Conservation (phyloP, 2,329 filamentous ascomycete species). For the Sporothrix luriei region DNA sequence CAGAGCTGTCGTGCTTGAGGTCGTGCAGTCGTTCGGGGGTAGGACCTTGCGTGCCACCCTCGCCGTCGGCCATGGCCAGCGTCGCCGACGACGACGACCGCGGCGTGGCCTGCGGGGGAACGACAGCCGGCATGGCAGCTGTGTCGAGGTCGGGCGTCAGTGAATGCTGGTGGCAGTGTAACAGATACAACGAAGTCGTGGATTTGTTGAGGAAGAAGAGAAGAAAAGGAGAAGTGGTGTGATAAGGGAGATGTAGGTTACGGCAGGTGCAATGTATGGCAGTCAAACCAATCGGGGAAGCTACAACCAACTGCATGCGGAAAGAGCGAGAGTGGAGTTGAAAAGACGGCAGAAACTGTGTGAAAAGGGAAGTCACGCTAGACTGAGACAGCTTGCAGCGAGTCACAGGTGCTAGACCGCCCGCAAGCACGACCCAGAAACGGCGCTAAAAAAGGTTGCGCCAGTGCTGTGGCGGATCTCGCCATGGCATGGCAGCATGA, state of each 20-base stretch:
- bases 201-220: background rate
- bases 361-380: background rate
- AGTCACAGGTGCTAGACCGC: conserved; percentile 2
- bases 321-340: background rate
- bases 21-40: conserved; percentile 71
- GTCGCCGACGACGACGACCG: conserved; percentile 29
- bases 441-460: conserved; percentile 8
- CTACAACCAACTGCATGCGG: conserved; percentile 2
- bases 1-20: conserved; percentile 74
- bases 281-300: conserved; percentile 8
- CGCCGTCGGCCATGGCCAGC: conserved; percentile 34
- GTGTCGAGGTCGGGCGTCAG: background rate
- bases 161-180: background rate
- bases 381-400: background rate
- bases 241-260: background rate
- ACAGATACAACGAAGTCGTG: background rate
- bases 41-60: conserved; percentile 33
- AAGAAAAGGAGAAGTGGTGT: background rate
- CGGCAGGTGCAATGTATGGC: background rate
- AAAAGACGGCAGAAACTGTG: background rate
- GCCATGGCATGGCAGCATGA: conserved; percentile 25
- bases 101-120: conserved; percentile 32
- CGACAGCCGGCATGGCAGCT: conserved; percentile 33
- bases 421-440: conserved; percentile 13
- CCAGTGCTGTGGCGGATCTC: conserved; percentile 30